Evolutionary conservation across 441 rosid species (phyloP), one percentile per base, ranked within the genome.

Genomic region (Erodium trifolium): DNA sequence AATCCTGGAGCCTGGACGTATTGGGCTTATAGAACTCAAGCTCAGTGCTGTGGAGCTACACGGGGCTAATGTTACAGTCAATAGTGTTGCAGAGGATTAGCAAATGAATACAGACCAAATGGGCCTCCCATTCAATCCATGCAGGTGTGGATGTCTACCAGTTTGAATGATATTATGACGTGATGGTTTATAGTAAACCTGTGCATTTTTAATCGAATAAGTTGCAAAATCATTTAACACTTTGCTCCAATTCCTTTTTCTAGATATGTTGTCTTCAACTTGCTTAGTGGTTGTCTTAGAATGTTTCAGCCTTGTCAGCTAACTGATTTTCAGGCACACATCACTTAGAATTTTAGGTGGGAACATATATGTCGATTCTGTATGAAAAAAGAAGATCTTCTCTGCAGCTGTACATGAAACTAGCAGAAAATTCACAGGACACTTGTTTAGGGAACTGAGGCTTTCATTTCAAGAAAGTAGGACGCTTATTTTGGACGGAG

Each of bases 1-100:
- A 76, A 92, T 93, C 13, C 81, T 90, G 76, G 93, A 86, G 74
- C 97, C 95, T 45, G 96, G 94, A 57, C 97, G 96, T 3, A 63
- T 90, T 74, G 97, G 94, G 62, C 85, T 87, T 67, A 79, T 88
- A 37, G 93, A 90, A 74, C 96, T 86, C 86, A 87, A 90, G 77
- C 90, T 90, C 83, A 82, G 91, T 1, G 81, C 80, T 0, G 84
- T 84, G 76, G 92, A 92, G 82, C 81, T 92, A 13, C 76, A 67
- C 0, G 72, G 79, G 45, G 97, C 97, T 0, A 83, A 79, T 73
- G 92, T 85, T 71, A 77, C 87, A 1, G 92, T 87, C 23, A 70
- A 57, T 14, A 77, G 67, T 70, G 96, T 91, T 2, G 86, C 87
- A 3, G 83, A 80, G 78, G 84, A 80, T 67, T 90, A 95, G 95